Conservation (phyloP, 441 rosid species). For the Erodium moschatum region DNA sequence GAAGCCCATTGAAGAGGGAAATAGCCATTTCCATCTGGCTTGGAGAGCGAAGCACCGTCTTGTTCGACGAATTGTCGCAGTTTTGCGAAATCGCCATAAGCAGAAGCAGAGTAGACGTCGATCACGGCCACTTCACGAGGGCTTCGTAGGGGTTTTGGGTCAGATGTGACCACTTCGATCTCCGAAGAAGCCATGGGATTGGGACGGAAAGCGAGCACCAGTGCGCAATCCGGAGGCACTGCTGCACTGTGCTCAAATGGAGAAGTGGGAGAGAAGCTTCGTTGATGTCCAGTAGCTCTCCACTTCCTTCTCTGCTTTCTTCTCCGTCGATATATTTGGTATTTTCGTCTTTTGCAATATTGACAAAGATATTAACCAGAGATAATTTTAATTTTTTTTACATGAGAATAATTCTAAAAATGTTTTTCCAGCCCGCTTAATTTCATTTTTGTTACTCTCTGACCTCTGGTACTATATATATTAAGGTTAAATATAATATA, state of each 20-base stretch:
- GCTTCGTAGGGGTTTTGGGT: conserved; percentile 29
- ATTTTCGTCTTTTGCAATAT: too few species aligned
- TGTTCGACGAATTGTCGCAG: conserved; percentile 56
- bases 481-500: too few species aligned
- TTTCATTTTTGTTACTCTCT: too few species aligned
- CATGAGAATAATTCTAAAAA: too few species aligned
- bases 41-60: conserved; percentile 44
- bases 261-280: not conserved
- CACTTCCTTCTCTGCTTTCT: not conserved
- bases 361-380: too few species aligned
- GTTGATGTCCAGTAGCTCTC: not conserved
- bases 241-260: not conserved
- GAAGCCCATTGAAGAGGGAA: conserved; percentile 81
- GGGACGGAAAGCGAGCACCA: not conserved
- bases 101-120: conserved; percentile 76
- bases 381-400: too few species aligned
- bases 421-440: too few species aligned
- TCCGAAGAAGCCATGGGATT: conserved; percentile 58
- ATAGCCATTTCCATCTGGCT: conserved; percentile 58
- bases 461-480: too few species aligned
- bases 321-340: too few species aligned
- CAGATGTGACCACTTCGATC: conserved; percentile 60
- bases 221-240: not conserved
- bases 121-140: conserved; percentile 22
- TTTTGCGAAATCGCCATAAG: conserved; percentile 62